These are phyloP conservation scores for Scorias spongiosa DNA, from an alignment of 2,329 filamentous ascomycete genomes.

Conservation along the genomic window DNA sequence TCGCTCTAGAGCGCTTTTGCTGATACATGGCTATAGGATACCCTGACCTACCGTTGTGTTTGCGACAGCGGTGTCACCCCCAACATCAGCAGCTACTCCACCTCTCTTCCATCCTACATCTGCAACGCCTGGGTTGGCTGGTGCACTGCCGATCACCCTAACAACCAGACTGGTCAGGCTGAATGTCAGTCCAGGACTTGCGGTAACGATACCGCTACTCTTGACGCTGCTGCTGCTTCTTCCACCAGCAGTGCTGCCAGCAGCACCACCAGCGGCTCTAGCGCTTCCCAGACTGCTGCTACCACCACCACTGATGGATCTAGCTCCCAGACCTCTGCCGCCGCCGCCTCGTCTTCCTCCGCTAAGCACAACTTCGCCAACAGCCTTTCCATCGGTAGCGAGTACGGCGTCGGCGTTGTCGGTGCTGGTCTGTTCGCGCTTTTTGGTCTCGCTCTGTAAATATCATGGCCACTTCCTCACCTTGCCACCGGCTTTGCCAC, in stretches of 20 bases:
- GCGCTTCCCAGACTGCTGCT: conserved; percentile 12
- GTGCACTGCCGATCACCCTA: conserved; percentile 25
- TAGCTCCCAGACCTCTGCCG: conserved; percentile 11
- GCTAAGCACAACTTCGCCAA: conserved; percentile 37
- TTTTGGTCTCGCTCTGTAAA: conserved; percentile 43
- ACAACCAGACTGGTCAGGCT: conserved; percentile 23
- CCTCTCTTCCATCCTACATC: conserved; percentile 45
- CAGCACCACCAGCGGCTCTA: conserved; percentile 11
- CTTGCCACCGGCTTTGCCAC: too few relatives aligned
- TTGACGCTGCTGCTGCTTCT: conserved; percentile 12
- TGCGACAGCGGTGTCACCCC: conserved; percentile 41
- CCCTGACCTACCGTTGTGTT: conserved; percentile 40
- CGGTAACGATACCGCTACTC: conserved; percentile 33
- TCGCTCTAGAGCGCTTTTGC: background rate
- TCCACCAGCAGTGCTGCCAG: conserved; percentile 19
- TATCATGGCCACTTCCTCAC: background rate
- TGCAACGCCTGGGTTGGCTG: conserved; percentile 37
- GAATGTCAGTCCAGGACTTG: conserved; percentile 37
- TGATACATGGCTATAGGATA: conserved; percentile 13
- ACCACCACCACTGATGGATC: conserved; percentile 13
- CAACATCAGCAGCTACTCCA: conserved; percentile 39
- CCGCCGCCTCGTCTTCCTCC: conserved; percentile 12
- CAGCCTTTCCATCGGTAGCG: conserved; percentile 18
- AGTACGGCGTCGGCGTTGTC: conserved; percentile 6
- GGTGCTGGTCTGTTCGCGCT: conserved; percentile 39